Evolutionary conservation across 768 basidiomycete genomes (phyloP).

Genomic region (Podaxis pistillaris): DNA sequence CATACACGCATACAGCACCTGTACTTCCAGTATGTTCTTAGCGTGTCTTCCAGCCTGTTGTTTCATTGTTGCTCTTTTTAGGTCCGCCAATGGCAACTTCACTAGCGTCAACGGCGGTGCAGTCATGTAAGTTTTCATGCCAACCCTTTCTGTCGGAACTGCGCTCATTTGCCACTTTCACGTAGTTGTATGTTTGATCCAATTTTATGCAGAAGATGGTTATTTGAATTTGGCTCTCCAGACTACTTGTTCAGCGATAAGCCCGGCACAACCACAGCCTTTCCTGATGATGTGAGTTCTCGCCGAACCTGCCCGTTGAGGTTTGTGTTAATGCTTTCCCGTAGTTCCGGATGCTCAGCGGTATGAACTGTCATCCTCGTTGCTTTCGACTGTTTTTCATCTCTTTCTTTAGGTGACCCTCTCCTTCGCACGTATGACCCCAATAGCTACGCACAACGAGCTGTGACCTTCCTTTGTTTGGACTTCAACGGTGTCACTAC

Average conservation of each 20-base stretch:
- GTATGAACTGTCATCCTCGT: constrained; percentile 24
- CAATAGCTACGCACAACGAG: constrained; percentile 42
- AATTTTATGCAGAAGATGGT: not conserved
- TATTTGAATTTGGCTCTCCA: constrained; percentile 17
- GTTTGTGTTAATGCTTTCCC: constrained; percentile 2
- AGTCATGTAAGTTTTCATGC: constrained; percentile 36
- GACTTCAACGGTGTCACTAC: constrained; percentile 42
- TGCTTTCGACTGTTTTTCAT: not conserved
- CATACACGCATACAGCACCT: constrained; percentile 33
- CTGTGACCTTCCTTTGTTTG: constrained; percentile 46
- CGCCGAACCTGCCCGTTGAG: constrained; percentile 9
- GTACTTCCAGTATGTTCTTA: constrained; percentile 44
- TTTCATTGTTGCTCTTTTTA: not conserved
- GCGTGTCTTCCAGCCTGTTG: not conserved
- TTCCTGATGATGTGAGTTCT: constrained; percentile 50
- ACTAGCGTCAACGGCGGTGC: constrained; percentile 39
- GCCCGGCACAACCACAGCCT: constrained; percentile 46
- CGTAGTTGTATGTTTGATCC: constrained; percentile 28
- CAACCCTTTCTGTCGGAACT: constrained; percentile 1
- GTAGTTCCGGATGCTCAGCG: constrained; percentile 56
- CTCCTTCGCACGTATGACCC: constrained; percentile 47
- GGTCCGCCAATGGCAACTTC: constrained; percentile 49
- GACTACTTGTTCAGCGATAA: constrained; percentile 50
- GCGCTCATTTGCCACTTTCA: constrained; percentile 2
- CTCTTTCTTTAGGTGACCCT: constrained; percentile 31